These are phyloP conservation scores for Botrytis deweyae DNA, from an alignment of 2,329 filamentous ascomycete genomes.

Conservation along the genomic window DNA sequence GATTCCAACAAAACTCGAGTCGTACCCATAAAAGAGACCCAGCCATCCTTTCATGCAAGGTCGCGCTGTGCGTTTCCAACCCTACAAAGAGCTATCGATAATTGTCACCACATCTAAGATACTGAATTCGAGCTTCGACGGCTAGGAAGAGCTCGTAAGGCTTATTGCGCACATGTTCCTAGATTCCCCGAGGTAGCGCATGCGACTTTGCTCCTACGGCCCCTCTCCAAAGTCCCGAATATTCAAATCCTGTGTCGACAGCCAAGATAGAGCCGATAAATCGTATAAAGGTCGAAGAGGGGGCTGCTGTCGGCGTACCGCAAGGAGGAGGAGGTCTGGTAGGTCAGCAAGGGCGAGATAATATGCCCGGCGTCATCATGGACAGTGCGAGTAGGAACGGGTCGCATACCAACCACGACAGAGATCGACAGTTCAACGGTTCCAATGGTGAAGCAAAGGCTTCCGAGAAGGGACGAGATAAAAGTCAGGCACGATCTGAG, in stretches of 20 bases:
- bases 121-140: conserved; percentile 1
- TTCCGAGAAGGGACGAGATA: conserved; percentile 42
- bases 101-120: conserved; percentile 17
- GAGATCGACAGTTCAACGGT: conserved; percentile 48
- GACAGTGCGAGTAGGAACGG: conserved; percentile 55
- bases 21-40: conserved; percentile 22
- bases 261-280: conserved; percentile 41
- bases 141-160: conserved; percentile 6
- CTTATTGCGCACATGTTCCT: conserved; percentile 36
- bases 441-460: conserved; percentile 43
- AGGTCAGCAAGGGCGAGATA: conserved; percentile 32
- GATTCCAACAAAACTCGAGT: conserved; percentile 19
- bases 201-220: conserved; percentile 34
- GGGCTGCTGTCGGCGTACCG: conserved; percentile 33
- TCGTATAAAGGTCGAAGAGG: conserved; percentile 32
- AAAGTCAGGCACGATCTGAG: conserved; percentile 35
- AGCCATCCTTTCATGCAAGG: conserved; percentile 35
- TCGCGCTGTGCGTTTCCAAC: conserved; percentile 35
- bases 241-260: conserved; percentile 27
- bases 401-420: conserved; percentile 56
- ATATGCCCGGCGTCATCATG: conserved; percentile 57
- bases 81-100: conserved; percentile 25
- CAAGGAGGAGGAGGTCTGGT: conserved; percentile 34
- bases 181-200: conserved; percentile 34
- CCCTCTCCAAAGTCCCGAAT: conserved; percentile 20